Base-by-base conservation (phyloP, 208 protist genomes). In the Acanthamoeba triangularis region DNA sequence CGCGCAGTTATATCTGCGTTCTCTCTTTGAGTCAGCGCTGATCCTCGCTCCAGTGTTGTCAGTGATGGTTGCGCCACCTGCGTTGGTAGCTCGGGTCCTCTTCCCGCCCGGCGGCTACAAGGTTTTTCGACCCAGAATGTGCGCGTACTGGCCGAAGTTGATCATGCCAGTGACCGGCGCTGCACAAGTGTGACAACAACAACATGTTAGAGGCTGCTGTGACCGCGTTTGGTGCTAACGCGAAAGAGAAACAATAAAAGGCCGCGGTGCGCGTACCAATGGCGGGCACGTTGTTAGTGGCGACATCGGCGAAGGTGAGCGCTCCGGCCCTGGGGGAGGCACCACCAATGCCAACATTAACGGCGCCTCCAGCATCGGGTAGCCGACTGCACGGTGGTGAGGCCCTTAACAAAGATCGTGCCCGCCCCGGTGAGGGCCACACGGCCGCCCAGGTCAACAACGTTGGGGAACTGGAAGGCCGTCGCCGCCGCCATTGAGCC, bases 71-170 rank as follows among this genome's bases (percentile, higher is more conserved):
- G n/a, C n/a, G n/a, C n/a, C n/a, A n/a, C n/a, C n/a, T n/a, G n/a
- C n/a, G n/a, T n/a, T n/a, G n/a, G n/a, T n/a, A n/a, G n/a, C n/a
- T n/a, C n/a, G n/a, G n/a, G n/a, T n/a, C n/a, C n/a, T n/a, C n/a
- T n/a, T n/a, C n/a, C n/a, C n/a, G n/a, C n/a, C n/a, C n/a, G n/a
- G n/a, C n/a, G n/a, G n/a, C n/a, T n/a, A n/a, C n/a, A n/a, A n/a
- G n/a, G n/a, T n/a, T n/a, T n/a, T n/a, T n/a, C n/a, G n/a, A n/a
- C 54, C 54, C 11, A 59, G 0, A 59, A 59, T 18, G 54, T 59
- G 85, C 14, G 25, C 63, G 25, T 74, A 49, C 54, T 94, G 69
- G 37, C 88, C 88, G 54, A 94, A 94, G 69, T 93, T 76, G 67
- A 93, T 37, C 4, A 25, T 35, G 37, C 87, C 87, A 30, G 52